phyloP scores from a whole-genome alignment of 345 rosid species.

The Punica granatum region DNA sequence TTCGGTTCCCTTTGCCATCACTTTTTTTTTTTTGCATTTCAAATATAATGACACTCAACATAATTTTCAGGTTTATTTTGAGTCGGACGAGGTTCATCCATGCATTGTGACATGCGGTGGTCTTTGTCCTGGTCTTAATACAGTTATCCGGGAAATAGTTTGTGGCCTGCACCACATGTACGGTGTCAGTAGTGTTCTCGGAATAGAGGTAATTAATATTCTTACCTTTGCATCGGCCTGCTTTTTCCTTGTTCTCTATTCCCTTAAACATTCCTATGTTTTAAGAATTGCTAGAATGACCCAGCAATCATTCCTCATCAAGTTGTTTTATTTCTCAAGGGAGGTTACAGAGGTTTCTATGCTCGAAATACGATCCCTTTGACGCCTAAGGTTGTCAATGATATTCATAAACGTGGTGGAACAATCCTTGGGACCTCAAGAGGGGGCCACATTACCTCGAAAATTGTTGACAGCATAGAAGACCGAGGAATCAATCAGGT shows the following conservation, averaged over 20 bases:
- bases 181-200: conserved; percentile 31
- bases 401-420: conserved; percentile 42
- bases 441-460: conserved; percentile 32
- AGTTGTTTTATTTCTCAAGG: conserved; percentile 16
- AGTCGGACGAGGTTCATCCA: conserved; percentile 33
- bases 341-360: conserved; percentile 43
- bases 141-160: conserved; percentile 38
- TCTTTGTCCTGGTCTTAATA: conserved; percentile 41
- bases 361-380: conserved; percentile 32
- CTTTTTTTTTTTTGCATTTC: neutral
- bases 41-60: neutral
- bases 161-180: conserved; percentile 38
- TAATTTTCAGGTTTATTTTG: conserved; percentile 27
- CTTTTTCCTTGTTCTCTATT: neutral
- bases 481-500: conserved; percentile 46
- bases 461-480: conserved; percentile 45
- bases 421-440: conserved; percentile 40
- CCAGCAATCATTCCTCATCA: neutral
- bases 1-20: neutral
- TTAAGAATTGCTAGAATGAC: neutral
- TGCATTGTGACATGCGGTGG: conserved; percentile 46
- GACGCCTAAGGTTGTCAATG: conserved; percentile 33
- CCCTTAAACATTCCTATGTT: neutral
- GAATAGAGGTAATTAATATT: conserved; percentile 28
- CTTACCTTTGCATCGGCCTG: neutral